phyloP scores from a whole-genome alignment of 2,329 filamentous ascomycete genomes.

The Purpureocillium lavendulum region DNA sequence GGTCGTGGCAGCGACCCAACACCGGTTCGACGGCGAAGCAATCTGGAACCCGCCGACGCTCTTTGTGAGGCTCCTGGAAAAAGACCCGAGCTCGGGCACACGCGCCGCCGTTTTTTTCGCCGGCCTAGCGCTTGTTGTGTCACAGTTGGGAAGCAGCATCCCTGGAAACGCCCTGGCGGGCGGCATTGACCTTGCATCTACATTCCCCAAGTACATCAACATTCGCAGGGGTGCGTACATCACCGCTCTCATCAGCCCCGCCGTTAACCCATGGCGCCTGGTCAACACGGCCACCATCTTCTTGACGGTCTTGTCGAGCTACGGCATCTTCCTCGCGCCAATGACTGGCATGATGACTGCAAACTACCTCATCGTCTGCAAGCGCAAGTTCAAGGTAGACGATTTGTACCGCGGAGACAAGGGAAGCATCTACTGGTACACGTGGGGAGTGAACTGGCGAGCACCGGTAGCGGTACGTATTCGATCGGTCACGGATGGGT shows the following conservation, averaged over 20 bases:
- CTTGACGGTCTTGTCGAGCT: conserved; percentile 25
- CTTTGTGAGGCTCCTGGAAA: conserved; percentile 20
- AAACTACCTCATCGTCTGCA: conserved; percentile 23
- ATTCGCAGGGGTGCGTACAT: conserved; percentile 29
- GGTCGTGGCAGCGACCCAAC: conserved; percentile 29
- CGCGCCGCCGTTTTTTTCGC: conserved; percentile 29
- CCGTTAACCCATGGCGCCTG: conserved; percentile 29
- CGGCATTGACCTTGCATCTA: conserved; percentile 29
- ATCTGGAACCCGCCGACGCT: conserved; percentile 30
- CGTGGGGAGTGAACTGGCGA: conserved; percentile 29
- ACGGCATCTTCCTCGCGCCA: conserved; percentile 28
- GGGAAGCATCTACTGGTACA: conserved; percentile 30
- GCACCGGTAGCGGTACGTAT: conserved; percentile 27
- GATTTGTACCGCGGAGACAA: conserved; percentile 22
- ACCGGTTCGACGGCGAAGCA: conserved; percentile 23
- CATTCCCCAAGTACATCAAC: conserved; percentile 27
- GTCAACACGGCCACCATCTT: conserved; percentile 27
- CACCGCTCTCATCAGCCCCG: conserved; percentile 23
- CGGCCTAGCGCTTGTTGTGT: conserved; percentile 24
- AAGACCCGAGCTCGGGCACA: conserved; percentile 21
- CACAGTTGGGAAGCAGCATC: conserved; percentile 28
- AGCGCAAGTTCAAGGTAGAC: conserved; percentile 25
- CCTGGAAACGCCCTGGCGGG: conserved; percentile 27
- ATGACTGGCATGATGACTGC: conserved; percentile 31
- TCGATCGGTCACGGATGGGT: too few species aligned